These are phyloP conservation scores for Wickerhamiella infanticola DNA, from an alignment of 1,139 yeast species.

Conservation along the genomic window DNA sequence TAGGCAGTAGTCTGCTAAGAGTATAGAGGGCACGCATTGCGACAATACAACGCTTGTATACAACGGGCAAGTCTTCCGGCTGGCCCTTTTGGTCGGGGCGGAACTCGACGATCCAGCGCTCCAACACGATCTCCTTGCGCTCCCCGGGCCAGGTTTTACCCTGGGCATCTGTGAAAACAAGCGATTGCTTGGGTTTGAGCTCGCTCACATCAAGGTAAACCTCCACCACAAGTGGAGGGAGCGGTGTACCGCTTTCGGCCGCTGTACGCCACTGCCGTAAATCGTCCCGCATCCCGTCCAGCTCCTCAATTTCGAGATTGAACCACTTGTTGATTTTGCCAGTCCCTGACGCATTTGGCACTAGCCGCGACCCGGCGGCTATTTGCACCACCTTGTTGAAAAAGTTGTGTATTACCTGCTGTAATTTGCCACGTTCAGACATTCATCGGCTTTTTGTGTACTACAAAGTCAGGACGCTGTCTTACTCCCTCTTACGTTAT, in stretches of 20 bases:
- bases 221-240: slow-evolving; percentile 64
- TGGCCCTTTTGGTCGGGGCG: slow-evolving; percentile 22
- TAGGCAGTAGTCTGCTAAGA: slow-evolving; percentile 53
- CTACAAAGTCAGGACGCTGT: too few species aligned
- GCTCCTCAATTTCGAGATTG: slow-evolving; percentile 41
- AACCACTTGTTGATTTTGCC: slow-evolving; percentile 32
- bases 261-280: slow-evolving; percentile 42
- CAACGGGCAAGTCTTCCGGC: slow-evolving; percentile 39
- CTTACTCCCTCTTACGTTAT: too few species aligned
- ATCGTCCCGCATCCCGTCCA: slow-evolving; percentile 38
- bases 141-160: slow-evolving; percentile 37
- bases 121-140: slow-evolving; percentile 67
- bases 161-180: slow-evolving; percentile 40
- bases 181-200: slow-evolving; percentile 43
- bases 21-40: slow-evolving; percentile 63
- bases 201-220: slow-evolving; percentile 60
- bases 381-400: slow-evolving; percentile 58
- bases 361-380: slow-evolving; percentile 29
- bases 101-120: slow-evolving; percentile 81
- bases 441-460: slow-evolving; percentile 2
- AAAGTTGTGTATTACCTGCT: slow-evolving; percentile 35
- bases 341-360: slow-evolving; percentile 7
- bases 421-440: slow-evolving; percentile 15
- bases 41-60: slow-evolving; percentile 62
- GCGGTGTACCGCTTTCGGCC: slow-evolving; percentile 12